Base-by-base conservation (phyloP, 805 yeast species). In the Pichia phayaonensis region DNA sequence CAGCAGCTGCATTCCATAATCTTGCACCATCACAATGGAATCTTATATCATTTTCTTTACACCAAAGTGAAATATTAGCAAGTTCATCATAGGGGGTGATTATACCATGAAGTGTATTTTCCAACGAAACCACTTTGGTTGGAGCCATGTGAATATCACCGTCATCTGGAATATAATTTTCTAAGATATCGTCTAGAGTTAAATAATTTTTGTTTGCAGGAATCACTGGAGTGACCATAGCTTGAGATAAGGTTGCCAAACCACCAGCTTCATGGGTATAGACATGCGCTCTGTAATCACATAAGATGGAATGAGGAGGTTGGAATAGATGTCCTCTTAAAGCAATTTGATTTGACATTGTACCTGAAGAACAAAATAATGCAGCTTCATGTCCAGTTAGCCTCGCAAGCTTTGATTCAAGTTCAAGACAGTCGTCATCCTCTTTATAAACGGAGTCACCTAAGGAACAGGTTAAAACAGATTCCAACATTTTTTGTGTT, bases 1-100 rank as follows among this genome's bases (percentile, higher is more conserved):
- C 92, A 13, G 77, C 85, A 29, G 81, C 72, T 15, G 97, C 97
- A 64, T 87, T 87, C 90, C 95, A 90, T 47, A 90, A 69, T 59
- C 98, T 77, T 16, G 97, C 98, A 55, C 97, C 98, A 64, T 90
- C 98, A 59, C 90, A 79, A 62, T 92, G 97, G 56, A 90, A 66
- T 50, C 71, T 75, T 47, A 87, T 67, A 49, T 72, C 72, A 56
- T 82, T 73, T 24, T 69, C 76, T 50, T 74, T 72, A 56, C 94
- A 88, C 75, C 86, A 90, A 41, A 68, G 74, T 42, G 84, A 75
- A 59, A 90, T 90, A 51, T 79, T 77, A 51, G 70, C 69, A 48
- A 90, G 73, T 65, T 90, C 97, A 29, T 84, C 92, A 42, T 83
- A 59, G 7, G 98, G 98, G 64, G 79, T 76, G 42, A 90, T 69